Evolutionary conservation across 2,329 filamentous ascomycete species (phyloP).

Genomic region (Fusarium sp.): DNA sequence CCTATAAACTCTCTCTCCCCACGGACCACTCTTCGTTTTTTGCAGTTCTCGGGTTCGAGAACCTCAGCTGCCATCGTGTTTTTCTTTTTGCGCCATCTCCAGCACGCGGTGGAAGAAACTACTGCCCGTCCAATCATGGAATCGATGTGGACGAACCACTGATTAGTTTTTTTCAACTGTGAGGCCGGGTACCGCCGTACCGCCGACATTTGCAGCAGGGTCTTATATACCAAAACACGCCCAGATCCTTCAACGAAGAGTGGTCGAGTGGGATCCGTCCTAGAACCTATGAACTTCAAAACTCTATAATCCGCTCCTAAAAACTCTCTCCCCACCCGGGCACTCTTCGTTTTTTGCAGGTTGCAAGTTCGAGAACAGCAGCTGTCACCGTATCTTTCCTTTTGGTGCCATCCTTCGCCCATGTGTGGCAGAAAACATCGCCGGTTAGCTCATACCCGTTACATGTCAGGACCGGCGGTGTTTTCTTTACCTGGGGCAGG

Average conservation of each 20-base stretch:
- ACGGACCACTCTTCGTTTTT: constrained; percentile 23
- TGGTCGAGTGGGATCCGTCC: background rate
- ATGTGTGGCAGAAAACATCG: background rate
- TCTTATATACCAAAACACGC: background rate
- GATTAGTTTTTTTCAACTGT: too few relatives aligned
- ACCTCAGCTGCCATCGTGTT: background rate
- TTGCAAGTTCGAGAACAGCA: background rate
- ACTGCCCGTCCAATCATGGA: too few relatives aligned
- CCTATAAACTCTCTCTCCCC: constrained; percentile 5
- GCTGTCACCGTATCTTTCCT: background rate
- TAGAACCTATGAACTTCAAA: background rate
- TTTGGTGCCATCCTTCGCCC: background rate
- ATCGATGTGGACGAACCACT: too few relatives aligned
- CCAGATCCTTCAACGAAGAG: background rate
- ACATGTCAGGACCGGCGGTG: too few relatives aligned
- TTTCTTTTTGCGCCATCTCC: constrained; percentile 1
- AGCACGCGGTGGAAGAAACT: too few relatives aligned
- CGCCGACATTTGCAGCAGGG: too few relatives aligned
- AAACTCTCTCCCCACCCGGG: background rate
- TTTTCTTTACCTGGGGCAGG: too few relatives aligned
- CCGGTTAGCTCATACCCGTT: background rate
- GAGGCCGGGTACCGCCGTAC: too few relatives aligned
- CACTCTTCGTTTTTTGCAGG: background rate
- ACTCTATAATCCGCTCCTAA: background rate
- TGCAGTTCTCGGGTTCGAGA: constrained; percentile 6